Evolutionary conservation across 805 yeast genomes (phyloP).

Genomic region (Alloascoidea hylecoeti): DNA sequence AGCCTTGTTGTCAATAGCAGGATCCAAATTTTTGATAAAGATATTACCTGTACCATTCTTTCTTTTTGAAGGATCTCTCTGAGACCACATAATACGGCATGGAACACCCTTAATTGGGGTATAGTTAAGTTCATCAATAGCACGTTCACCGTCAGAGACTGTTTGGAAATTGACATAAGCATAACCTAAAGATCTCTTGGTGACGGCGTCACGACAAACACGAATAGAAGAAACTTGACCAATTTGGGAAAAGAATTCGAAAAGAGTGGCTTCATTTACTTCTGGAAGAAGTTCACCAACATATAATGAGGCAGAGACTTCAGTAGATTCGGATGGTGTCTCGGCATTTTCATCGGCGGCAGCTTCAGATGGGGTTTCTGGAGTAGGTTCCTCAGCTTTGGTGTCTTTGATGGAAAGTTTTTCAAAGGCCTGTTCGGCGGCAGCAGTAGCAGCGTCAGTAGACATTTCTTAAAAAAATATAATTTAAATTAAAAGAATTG

Average conservation of each 20-base stretch:
- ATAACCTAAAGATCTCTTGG: conserved; percentile 94
- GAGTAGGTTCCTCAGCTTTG: conserved; percentile 1
- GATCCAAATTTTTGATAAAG: conserved; percentile 96
- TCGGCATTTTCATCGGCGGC: conserved; percentile 14
- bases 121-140: conserved; percentile 93
- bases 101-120: conserved; percentile 87
- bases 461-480: too few relatives aligned
- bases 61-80: conserved; percentile 94
- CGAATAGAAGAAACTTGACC: conserved; percentile 96
- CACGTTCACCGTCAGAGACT: conserved; percentile 81
- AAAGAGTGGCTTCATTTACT: conserved; percentile 88
- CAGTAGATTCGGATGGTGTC: conserved; percentile 28
- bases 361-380: conserved; percentile 4
- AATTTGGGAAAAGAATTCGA: conserved; percentile 86
- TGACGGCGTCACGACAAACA: conserved; percentile 96
- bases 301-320: conserved; percentile 73
- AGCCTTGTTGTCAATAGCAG: conserved; percentile 97
- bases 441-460: conserved; percentile 12
- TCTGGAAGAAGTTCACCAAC: conserved; percentile 94
- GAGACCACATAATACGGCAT: conserved; percentile 99
- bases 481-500: not conserved
- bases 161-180: conserved; percentile 95
- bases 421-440: conserved; percentile 10
- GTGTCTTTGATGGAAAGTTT: conserved; percentile 8
- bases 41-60: conserved; percentile 93